phyloP scores from a whole-genome alignment of 306 rosid genomes.

The Myrica gale region DNA sequence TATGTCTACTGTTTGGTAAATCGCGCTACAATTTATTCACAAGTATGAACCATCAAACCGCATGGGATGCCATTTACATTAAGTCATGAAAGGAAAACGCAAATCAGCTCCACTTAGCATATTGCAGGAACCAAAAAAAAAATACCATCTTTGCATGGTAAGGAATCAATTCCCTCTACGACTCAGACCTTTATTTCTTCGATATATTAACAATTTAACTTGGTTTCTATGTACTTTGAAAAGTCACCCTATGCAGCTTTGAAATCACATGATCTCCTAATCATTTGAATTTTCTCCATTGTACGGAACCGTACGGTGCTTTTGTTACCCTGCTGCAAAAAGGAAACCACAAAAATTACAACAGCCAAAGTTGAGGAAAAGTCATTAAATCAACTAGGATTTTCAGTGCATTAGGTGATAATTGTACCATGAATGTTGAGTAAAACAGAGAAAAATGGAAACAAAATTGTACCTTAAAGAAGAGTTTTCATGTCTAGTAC shows the following conservation, averaged over 20 bases:
- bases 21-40: constrained; percentile 1
- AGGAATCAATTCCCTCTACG: constrained; percentile 23
- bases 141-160: constrained; percentile 20
- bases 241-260: constrained; percentile 28
- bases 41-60: constrained; percentile 18
- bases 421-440: not conserved
- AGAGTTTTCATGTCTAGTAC: constrained; percentile 47
- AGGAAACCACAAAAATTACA: constrained; percentile 16
- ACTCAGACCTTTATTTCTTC: constrained; percentile 43
- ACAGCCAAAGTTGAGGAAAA: constrained; percentile 1
- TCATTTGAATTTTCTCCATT: constrained; percentile 33
- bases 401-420: not conserved
- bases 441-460: not conserved
- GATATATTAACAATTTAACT: constrained; percentile 19
- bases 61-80: constrained; percentile 20
- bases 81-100: constrained; percentile 32
- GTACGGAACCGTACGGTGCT: constrained; percentile 33
- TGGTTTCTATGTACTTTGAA: constrained; percentile 40
- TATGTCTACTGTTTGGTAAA: not conserved
- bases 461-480: constrained; percentile 44
- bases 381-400: not conserved
- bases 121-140: too few relatives aligned
- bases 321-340: constrained; percentile 58
- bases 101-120: constrained; percentile 2
- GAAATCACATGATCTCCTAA: constrained; percentile 18